A percentile compares a stretch with the other conserved stretches of the same genome.
These are phyloP conservation scores for Cyclotella kingstonii DNA, from an alignment of 108 stramenopile species.

Conservation along the genomic window DNA sequence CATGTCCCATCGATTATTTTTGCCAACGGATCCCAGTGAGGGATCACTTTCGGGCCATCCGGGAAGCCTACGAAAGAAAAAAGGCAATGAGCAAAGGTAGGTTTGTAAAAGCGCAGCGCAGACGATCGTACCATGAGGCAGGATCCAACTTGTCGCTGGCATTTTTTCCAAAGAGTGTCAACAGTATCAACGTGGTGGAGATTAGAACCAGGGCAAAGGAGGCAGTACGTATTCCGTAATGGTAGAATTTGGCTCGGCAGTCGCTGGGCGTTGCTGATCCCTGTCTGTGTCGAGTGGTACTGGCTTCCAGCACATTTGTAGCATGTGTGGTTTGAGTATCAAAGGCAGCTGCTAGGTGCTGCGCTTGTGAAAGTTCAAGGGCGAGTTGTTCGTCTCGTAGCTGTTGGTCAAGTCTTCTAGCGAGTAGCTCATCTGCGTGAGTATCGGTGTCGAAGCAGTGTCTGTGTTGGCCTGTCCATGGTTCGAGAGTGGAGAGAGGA, in stretches of 20 bases:
- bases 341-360: constrained; percentile 10
- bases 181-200: constrained; percentile 6
- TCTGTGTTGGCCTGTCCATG: neutral
- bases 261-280: neutral
- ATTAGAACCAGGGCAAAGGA: neutral
- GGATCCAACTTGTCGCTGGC: constrained; percentile 11
- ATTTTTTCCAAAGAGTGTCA: constrained; percentile 19
- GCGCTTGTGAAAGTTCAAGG: constrained; percentile 13
- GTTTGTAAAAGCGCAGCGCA: neutral
- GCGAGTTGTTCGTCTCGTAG: constrained; percentile 52
- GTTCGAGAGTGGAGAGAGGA: neutral
- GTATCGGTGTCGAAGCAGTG: constrained; percentile 4
- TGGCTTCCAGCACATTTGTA: too few species aligned
- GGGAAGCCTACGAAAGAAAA: constrained; percentile 37
- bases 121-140: constrained; percentile 7
- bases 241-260: constrained; percentile 14
- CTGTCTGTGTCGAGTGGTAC: neutral
- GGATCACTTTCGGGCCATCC: constrained; percentile 48
- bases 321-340: neutral
- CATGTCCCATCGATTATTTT: constrained; percentile 26
- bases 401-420: constrained; percentile 54
- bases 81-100: constrained; percentile 26
- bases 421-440: constrained; percentile 30
- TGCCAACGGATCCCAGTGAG: constrained; percentile 35
- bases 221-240: constrained; percentile 6